Evolutionary conservation across 139 green algal genomes (phyloP).

Genomic region (Picochlorum costavermella): DNA sequence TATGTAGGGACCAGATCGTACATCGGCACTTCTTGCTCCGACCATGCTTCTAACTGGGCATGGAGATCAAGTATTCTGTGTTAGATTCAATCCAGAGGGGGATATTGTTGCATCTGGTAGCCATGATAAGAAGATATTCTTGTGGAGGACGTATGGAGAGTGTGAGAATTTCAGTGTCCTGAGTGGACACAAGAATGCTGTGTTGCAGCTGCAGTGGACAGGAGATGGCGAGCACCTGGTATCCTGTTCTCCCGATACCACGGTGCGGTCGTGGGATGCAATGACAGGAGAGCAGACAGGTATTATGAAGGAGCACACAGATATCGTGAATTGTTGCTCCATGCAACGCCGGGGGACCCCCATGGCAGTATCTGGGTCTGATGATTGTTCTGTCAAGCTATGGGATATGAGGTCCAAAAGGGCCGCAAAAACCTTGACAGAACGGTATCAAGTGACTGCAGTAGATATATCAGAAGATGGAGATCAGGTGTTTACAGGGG

Average conservation of each 20-base stretch:
- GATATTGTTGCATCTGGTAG: slow-evolving; percentile 61
- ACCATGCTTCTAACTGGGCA: slow-evolving; percentile 84
- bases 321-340: slow-evolving; percentile 85
- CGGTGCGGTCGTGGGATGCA: slow-evolving; percentile 68
- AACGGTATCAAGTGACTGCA: slow-evolving; percentile 64
- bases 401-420: slow-evolving; percentile 82
- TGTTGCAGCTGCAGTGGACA: slow-evolving; percentile 90
- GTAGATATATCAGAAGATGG: slow-evolving; percentile 72
- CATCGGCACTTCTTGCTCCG: slow-evolving; percentile 57
- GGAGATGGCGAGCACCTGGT: slow-evolving; percentile 71
- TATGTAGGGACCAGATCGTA: slow-evolving; percentile 33
- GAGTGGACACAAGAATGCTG: slow-evolving; percentile 85
- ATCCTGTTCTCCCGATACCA: slow-evolving; percentile 76
- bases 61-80: slow-evolving; percentile 62
- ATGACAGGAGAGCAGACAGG: slow-evolving; percentile 60
- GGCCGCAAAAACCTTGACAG: slow-evolving; percentile 61
- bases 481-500: slow-evolving; percentile 76
- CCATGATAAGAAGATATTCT: slow-evolving; percentile 75
- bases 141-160: slow-evolving; percentile 80
- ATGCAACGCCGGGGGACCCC: slow-evolving; percentile 57
- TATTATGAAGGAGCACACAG: slow-evolving; percentile 79
- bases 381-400: slow-evolving; percentile 79
- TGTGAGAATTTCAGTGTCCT: slow-evolving; percentile 90
- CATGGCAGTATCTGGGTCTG: slow-evolving; percentile 73
- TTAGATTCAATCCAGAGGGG: slow-evolving; percentile 80